These are phyloP conservation scores for Castanea crenata DNA, from an alignment of 306 rosid species.

Conservation along the genomic window DNA sequence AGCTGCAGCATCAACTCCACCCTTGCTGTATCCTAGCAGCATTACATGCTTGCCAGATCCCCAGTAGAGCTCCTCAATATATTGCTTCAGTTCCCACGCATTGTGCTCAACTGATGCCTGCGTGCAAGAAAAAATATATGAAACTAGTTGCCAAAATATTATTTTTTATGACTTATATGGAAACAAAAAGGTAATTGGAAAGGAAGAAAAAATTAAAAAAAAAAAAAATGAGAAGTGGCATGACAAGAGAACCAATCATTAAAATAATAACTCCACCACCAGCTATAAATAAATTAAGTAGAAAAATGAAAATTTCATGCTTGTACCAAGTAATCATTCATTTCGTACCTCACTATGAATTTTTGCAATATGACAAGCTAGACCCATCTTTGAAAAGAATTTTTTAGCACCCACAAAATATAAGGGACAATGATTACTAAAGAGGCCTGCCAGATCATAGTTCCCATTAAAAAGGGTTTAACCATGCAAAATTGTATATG, in stretches of 20 bases:
- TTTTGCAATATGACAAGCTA: slow-evolving; percentile 83
- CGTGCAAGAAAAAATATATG: not conserved
- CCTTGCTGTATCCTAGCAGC: slow-evolving; percentile 89
- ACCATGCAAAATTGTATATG: not conserved
- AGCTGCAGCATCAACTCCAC: slow-evolving; percentile 83
- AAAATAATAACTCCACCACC: not conserved
- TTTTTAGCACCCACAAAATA: slow-evolving; percentile 78
- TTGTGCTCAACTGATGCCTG: slow-evolving; percentile 82
- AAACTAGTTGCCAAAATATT: not conserved
- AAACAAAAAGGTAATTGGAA: not conserved
- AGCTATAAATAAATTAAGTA: not conserved
- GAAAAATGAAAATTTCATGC: not conserved
- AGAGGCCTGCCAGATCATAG: slow-evolving; percentile 62
- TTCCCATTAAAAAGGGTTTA: not conserved
- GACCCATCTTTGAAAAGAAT: slow-evolving; percentile 88
- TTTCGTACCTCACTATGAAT: slow-evolving; percentile 75
- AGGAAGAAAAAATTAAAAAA: not conserved
- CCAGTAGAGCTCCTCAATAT: slow-evolving; percentile 82
- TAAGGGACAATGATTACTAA: slow-evolving; percentile 81
- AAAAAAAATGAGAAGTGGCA: not conserved
- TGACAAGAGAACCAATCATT: not conserved
- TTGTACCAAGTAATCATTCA: not conserved
- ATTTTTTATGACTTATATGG: not conserved
- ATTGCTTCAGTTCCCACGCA: slow-evolving; percentile 77
- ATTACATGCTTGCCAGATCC: slow-evolving; percentile 75